A percentile compares a stretch with the other conserved stretches of the same genome.
phyloP scores from a whole-genome alignment of 345 rosid species.

The Streptanthus diversifolius region DNA sequence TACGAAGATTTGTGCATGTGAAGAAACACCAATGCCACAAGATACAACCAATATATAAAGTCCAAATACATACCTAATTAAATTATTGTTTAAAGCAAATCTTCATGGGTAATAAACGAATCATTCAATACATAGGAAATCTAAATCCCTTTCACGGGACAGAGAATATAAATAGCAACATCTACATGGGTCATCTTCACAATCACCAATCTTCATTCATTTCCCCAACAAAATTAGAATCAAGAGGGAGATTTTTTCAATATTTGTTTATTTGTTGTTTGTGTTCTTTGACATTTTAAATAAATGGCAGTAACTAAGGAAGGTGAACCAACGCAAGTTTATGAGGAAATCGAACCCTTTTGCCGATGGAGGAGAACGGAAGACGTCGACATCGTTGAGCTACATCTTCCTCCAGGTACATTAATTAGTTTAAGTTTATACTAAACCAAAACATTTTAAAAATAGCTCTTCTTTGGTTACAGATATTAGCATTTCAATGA shows the following conservation, averaged over 20 bases:
- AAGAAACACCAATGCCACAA: slow-evolving; percentile 30
- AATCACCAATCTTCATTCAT: slow-evolving; percentile 7
- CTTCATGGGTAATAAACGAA: slow-evolving; percentile 28
- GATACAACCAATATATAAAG: slow-evolving; percentile 6
- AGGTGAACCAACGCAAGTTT: neutral
- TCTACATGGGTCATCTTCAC: slow-evolving; percentile 3
- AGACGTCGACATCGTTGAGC: slow-evolving; percentile 37
- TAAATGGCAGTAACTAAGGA: slow-evolving; percentile 8
- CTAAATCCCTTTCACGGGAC: slow-evolving; percentile 3
- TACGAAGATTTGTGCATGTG: slow-evolving; percentile 25
- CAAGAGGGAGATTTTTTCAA: neutral
- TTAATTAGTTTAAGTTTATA: neutral
- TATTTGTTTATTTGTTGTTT: neutral
- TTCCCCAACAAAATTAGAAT: neutral
- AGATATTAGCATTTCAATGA: neutral
- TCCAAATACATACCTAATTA: neutral
- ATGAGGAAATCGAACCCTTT: slow-evolving; percentile 50
- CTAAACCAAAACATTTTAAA: neutral
- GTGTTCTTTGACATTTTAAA: neutral
- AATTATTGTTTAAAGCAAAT: neutral
- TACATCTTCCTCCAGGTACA: slow-evolving; percentile 46
- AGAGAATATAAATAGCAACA: slow-evolving; percentile 4
- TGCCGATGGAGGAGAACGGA: slow-evolving; percentile 43
- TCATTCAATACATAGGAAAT: slow-evolving; percentile 20
- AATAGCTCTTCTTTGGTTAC: neutral